Conservation (phyloP, 495 filamentous ascomycete genomes). For the Aspergillus bridgeri region DNA sequence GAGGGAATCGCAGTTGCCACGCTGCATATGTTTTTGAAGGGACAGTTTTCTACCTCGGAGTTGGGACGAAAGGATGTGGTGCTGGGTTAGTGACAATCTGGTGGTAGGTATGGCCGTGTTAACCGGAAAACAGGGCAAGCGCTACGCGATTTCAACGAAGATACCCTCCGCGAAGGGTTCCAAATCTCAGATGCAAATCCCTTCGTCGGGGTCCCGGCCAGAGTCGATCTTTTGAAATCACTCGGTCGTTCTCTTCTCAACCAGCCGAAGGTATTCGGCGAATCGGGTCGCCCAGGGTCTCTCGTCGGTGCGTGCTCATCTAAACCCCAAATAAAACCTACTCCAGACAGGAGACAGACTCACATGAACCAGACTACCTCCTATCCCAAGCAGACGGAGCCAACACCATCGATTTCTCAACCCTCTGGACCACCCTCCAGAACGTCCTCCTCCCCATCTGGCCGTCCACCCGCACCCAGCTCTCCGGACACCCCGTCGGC, state of each 20-base stretch:
- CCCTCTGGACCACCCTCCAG: conserved; percentile 51
- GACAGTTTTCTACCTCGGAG: conserved; percentile 36
- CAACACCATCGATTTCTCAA: conserved; percentile 26
- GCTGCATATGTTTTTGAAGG: conserved; percentile 56
- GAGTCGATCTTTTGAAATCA: conserved; percentile 45
- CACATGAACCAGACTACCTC: conserved; percentile 43
- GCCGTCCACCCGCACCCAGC: conserved; percentile 51
- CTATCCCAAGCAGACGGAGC: conserved; percentile 20
- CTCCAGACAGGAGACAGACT: not conserved
- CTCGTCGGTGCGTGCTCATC: conserved; percentile 51
- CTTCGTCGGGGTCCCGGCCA: conserved; percentile 48
- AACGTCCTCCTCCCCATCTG: conserved; percentile 50
- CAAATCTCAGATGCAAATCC: conserved; percentile 50
- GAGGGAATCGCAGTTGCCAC: conserved; percentile 59
- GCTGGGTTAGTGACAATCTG: conserved; percentile 20
- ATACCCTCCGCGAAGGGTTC: conserved; percentile 23
- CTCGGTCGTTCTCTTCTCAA: conserved; percentile 46
- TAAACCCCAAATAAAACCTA: not conserved
- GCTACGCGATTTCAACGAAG: conserved; percentile 15
- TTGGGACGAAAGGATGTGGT: conserved; percentile 19
- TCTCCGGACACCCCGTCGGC: conserved; percentile 50
- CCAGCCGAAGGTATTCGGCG: conserved; percentile 50
- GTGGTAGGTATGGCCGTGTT: not conserved
- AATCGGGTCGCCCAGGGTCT: conserved; percentile 48
- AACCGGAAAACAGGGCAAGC: conserved; percentile 12